These are phyloP conservation scores for Wickerhamiella nectarea DNA, from an alignment of 805 yeast genomes.

Conservation along the genomic window DNA sequence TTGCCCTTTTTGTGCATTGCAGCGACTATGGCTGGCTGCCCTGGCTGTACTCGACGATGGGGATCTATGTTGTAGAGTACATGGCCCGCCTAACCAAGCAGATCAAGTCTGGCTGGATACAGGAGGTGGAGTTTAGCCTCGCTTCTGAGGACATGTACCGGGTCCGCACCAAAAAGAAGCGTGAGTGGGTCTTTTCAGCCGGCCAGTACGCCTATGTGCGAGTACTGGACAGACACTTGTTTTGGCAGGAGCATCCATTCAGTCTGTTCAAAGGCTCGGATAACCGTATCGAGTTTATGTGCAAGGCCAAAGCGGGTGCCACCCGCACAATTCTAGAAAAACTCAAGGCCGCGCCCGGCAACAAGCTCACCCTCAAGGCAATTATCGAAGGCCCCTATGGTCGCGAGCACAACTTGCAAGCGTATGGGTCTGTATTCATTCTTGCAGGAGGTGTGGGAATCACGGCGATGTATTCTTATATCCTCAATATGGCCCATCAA, in stretches of 20 bases:
- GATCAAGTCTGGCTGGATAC: constrained; percentile 38
- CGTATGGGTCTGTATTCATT: constrained; percentile 35
- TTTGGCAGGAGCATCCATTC: constrained; percentile 70
- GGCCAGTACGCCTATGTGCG: constrained; percentile 48
- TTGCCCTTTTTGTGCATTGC: constrained; percentile 38
- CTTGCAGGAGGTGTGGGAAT: constrained; percentile 57
- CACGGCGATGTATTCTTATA: constrained; percentile 41
- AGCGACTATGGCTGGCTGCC: constrained; percentile 46
- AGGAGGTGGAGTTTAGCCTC: constrained; percentile 20
- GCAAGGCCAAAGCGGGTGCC: constrained; percentile 42
- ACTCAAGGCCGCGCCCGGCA: constrained; percentile 24
- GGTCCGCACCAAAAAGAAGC: constrained; percentile 28
- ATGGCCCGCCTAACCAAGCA: constrained; percentile 41
- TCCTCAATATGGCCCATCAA: constrained; percentile 23
- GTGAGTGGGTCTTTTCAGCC: constrained; percentile 36
- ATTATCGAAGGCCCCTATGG: constrained; percentile 55
- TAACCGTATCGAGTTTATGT: constrained; percentile 31
- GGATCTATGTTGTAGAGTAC: constrained; percentile 59
- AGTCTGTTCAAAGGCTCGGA: constrained; percentile 30
- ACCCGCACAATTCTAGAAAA: constrained; percentile 31
- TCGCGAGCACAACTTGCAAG: constrained; percentile 30
- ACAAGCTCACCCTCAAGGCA: constrained; percentile 26
- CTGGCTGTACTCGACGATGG: constrained; percentile 41
- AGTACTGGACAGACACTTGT: constrained; percentile 35
- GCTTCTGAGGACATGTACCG: constrained; percentile 29